These are phyloP conservation scores for Solanum hybrid DNA, from an alignment of 305 asterid genomes.

Conservation along the genomic window DNA sequence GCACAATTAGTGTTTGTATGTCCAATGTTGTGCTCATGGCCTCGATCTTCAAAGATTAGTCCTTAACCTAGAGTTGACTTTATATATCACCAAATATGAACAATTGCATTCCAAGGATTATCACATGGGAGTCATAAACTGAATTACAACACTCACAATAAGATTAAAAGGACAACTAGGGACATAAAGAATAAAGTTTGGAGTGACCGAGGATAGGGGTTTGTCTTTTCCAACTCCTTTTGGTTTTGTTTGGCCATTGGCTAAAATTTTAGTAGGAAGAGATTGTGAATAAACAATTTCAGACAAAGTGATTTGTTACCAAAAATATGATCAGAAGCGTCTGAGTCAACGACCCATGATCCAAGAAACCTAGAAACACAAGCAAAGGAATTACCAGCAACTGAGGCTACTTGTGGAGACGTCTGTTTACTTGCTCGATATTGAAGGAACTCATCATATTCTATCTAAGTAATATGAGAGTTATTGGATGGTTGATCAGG, in stretches of 20 bases:
- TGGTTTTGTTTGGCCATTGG: background rate
- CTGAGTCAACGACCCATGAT: background rate
- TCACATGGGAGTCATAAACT: background rate
- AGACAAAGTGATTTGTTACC: background rate
- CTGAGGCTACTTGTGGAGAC: background rate
- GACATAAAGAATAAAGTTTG: background rate
- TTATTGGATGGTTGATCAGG: background rate
- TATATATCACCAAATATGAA: background rate
- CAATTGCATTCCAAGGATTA: background rate
- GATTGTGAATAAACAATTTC: background rate
- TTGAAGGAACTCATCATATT: background rate
- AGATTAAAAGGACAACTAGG: background rate
- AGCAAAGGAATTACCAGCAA: background rate
- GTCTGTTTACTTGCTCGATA: background rate
- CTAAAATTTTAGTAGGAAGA: background rate
- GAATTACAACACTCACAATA: background rate
- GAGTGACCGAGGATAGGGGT: background rate
- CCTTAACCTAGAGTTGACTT: background rate
- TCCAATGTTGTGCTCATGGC: background rate
- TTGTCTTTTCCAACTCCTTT: background rate
- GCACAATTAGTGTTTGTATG: background rate
- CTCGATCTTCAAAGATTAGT: background rate
- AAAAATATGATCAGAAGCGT: background rate
- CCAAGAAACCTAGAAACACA: background rate
- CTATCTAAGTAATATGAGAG: background rate